Base-by-base conservation (phyloP, 495 filamentous ascomycete species). In the Melanomma pulvis-pyrius region DNA sequence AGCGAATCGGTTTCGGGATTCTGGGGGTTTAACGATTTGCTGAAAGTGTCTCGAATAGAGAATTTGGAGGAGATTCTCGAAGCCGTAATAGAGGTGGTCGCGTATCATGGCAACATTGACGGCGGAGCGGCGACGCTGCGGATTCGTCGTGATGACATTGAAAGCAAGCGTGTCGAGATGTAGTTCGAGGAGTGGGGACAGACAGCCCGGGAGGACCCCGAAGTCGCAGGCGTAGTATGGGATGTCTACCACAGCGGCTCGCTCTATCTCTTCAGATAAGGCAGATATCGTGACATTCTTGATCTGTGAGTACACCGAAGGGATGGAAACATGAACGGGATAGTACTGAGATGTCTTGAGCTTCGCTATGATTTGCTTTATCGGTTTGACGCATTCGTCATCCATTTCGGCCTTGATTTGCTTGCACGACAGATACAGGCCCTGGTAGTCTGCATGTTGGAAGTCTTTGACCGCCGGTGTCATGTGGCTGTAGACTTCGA, bases 351-450 rank as follows among this genome's bases (percentile, higher is more conserved):
- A 11, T 2, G 8, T n/a, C 9, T n/a, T 44, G 4, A 44, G 2
- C 39, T 15, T 44, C 8, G 9, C 39, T 15, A 44, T 44, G 8
- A 6, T 11, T 44, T 44, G 8, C 39, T 44, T 2, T 15, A 51
- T 9, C 11, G 48, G 21, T 17, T 51, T 51, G 48, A 26, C 24
- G 19, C 21, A 29, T n/a, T 51, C 48, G 2, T 9, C 19, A n/a
- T 51, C 22, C 22, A 51, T 25, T n/a, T 51, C 48, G n/a, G 21
- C 26, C 19, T 51, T 51, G 19, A 51, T 24, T 51, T 51, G 48
- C 11, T 51, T 25, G 26, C 48, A 51, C 8, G 48, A 25, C 11
- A 51, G 48, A 29, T 51, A 51, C 8, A 51, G n/a, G 22, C 48
- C 48, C 15, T 9, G 3, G 22, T 51, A 51, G 22, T 9, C 39